Percentiles rank a stretch among this genome's conserved stretches.
Evolutionary conservation across 169 alveolate species (phyloP).

Genomic region (Cryptosporidium tyzzeri): DNA sequence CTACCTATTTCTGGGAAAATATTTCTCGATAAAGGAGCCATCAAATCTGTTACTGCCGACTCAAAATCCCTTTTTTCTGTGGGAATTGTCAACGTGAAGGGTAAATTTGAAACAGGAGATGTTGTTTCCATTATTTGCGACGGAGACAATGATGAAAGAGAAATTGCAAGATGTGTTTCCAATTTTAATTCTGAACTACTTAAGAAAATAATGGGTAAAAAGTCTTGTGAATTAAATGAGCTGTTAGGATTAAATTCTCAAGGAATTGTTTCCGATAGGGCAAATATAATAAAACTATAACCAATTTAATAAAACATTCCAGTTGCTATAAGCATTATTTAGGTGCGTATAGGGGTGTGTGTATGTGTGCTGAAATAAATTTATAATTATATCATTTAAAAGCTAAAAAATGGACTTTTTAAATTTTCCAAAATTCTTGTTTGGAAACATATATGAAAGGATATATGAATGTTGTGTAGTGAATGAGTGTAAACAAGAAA

Average conservation of each 20-base stretch:
- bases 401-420: neutral
- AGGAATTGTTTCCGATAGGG: conserved; percentile 70
- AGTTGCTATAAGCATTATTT: neutral
- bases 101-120: conserved; percentile 61
- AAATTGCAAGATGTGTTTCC: conserved; percentile 65
- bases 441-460: conserved; percentile 1
- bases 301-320: neutral
- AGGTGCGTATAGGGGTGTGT: conserved; percentile 20
- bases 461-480: neutral
- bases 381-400: neutral
- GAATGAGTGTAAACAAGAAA: neutral
- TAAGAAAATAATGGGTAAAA: conserved; percentile 52
- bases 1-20: conserved; percentile 58
- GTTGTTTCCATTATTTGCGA: conserved; percentile 50
- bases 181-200: conserved; percentile 30
- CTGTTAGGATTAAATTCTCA: conserved; percentile 37
- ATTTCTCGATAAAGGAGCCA: conserved; percentile 53
- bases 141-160: conserved; percentile 56
- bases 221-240: conserved; percentile 33
- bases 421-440: neutral
- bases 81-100: conserved; percentile 42
- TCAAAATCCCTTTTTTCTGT: conserved; percentile 58
- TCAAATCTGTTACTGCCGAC: conserved; percentile 39
- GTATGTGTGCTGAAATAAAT: conserved; percentile 17
- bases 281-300: conserved; percentile 40